Evolutionary conservation across 2,329 filamentous ascomycete species (phyloP).

Genomic region (Trichoderma koningii): DNA sequence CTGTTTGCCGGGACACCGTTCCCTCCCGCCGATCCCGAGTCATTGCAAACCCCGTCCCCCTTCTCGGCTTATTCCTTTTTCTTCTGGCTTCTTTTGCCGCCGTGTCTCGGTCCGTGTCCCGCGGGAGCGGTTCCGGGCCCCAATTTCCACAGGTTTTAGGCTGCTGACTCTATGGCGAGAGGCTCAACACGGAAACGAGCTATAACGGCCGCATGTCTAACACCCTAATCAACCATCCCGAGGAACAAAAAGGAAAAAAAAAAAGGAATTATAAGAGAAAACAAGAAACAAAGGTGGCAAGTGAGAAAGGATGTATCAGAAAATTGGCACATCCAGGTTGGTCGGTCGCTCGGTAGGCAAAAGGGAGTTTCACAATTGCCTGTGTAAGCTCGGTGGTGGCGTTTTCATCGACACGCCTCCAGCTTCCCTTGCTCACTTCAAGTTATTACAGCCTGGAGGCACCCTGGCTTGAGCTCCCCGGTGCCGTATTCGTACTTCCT

Average conservation of each 20-base stretch:
- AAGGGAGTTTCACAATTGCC: conserved; percentile 6
- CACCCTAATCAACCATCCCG: not conserved
- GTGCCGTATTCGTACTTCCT: conserved; percentile 3
- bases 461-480: not conserved
- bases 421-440: not conserved
- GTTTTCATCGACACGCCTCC: conserved; percentile 9
- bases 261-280: not conserved
- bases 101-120: conserved; percentile 13
- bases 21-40: conserved; percentile 20
- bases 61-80: not conserved
- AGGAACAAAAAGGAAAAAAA: not conserved
- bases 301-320: not conserved
- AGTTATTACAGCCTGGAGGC: not conserved
- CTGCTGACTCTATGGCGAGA: not conserved
- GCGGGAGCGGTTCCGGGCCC: conserved; percentile 21
- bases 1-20: conserved; percentile 13
- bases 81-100: not conserved
- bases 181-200: not conserved
- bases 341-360: no score
- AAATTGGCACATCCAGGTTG: not conserved
- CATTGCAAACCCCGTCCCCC: conserved; percentile 12
- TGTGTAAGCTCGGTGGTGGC: not conserved
- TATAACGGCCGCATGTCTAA: not conserved
- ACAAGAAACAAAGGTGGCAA: no score
- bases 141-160: not conserved